These are phyloP conservation scores for Teratosphaeria nubilosa DNA, from an alignment of 2,329 filamentous ascomycete species.

Conservation along the genomic window DNA sequence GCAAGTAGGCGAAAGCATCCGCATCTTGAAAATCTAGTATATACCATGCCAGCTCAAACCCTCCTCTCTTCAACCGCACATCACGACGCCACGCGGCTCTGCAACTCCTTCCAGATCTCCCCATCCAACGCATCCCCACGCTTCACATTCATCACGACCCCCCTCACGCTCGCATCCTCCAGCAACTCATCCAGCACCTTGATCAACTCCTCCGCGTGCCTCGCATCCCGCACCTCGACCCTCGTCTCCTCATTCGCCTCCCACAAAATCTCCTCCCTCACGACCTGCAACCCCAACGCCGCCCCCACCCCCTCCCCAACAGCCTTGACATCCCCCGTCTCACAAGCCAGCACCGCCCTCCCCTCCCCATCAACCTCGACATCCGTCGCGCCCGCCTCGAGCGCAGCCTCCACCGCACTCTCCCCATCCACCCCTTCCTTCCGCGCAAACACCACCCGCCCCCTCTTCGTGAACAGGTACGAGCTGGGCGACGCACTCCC, in stretches of 20 bases:
- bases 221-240: slow-evolving; percentile 50
- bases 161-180: slow-evolving; percentile 61
- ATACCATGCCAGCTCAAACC: too few relatives aligned
- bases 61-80: too few relatives aligned
- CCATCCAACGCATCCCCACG: slow-evolving; percentile 23
- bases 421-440: slow-evolving; percentile 50
- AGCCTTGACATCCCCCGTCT: slow-evolving; percentile 53
- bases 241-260: slow-evolving; percentile 70
- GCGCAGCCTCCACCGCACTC: slow-evolving; percentile 66
- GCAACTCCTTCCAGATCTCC: slow-evolving; percentile 20
- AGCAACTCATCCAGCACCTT: slow-evolving; percentile 51
- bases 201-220: slow-evolving; percentile 47
- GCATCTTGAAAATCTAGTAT: neutral
- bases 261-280: slow-evolving; percentile 75
- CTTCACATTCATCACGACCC: slow-evolving; percentile 61
- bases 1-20: slow-evolving; percentile 21
- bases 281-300: slow-evolving; percentile 55
- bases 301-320: slow-evolving; percentile 55
- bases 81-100: slow-evolving; percentile 10
- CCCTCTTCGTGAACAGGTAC: slow-evolving; percentile 78
- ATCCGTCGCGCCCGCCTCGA: slow-evolving; percentile 75
- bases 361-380: slow-evolving; percentile 60
- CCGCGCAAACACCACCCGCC: slow-evolving; percentile 59
- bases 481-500: slow-evolving; percentile 63
- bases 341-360: slow-evolving; percentile 60